Conservation (phyloP, 768 basidiomycete genomes). For the Lentinula lateritia region DNA sequence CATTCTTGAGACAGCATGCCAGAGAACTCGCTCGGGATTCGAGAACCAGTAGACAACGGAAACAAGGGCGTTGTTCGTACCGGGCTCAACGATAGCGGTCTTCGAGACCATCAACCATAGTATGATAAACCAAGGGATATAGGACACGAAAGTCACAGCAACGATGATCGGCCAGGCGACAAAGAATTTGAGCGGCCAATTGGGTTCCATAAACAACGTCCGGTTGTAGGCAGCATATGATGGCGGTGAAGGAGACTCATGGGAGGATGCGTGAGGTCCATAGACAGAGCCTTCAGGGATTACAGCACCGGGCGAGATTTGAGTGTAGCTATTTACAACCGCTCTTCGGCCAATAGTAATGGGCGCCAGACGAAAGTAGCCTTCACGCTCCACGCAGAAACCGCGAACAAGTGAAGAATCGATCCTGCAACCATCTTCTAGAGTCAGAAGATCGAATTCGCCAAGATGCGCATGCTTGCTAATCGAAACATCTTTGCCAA, state of each 20-base stretch:
- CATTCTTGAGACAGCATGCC: constrained; percentile 33
- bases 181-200: constrained; percentile 25
- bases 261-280: constrained; percentile 42
- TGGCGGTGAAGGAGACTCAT: constrained; percentile 30
- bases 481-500: constrained; percentile 35
- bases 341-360: constrained; percentile 33
- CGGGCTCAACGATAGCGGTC: constrained; percentile 18
- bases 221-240: constrained; percentile 35
- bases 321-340: constrained; percentile 38
- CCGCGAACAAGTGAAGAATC: constrained; percentile 34
- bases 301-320: constrained; percentile 33
- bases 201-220: constrained; percentile 26
- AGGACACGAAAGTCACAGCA: constrained; percentile 26
- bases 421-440: constrained; percentile 38
- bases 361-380: constrained; percentile 33
- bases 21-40: constrained; percentile 30
- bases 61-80: constrained; percentile 25
- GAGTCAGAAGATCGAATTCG: constrained; percentile 39
- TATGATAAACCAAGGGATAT: constrained; percentile 37
- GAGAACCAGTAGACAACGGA: constrained; percentile 40
- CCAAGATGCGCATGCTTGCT: constrained; percentile 32
- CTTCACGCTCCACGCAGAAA: constrained; percentile 41
- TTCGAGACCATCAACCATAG: constrained; percentile 33
- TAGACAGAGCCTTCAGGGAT: constrained; percentile 32
- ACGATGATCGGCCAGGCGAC: constrained; percentile 35